Evolutionary conservation across 768 basidiomycete genomes (phyloP).

Genomic region (Amanita rimosa): DNA sequence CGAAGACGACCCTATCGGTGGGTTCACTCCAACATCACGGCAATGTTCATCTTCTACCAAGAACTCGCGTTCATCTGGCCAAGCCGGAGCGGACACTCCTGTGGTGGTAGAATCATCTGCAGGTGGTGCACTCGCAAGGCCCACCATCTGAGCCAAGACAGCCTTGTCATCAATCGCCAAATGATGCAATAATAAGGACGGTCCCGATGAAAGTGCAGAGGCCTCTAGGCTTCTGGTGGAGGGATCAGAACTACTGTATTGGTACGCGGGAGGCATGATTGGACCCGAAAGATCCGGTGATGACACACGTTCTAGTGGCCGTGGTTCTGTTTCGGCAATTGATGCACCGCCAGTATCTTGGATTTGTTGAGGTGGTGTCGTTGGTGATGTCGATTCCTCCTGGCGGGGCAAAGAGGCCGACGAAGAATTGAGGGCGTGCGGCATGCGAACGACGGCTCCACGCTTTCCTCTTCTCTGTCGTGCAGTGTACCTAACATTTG

Average conservation of each 20-base stretch:
- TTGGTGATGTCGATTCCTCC: constrained; percentile 3
- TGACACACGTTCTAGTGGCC: background rate
- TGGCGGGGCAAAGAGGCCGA: background rate
- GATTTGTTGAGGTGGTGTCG: background rate
- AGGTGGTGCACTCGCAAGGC: constrained; percentile 44
- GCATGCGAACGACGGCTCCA: constrained; percentile 12
- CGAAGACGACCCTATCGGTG: constrained; percentile 6
- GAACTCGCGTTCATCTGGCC: constrained; percentile 30
- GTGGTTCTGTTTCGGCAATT: background rate
- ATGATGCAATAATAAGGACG: constrained; percentile 12
- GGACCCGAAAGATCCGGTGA: background rate
- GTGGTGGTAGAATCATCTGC: constrained; percentile 10
- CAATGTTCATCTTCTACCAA: background rate
- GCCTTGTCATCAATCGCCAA: constrained; percentile 58
- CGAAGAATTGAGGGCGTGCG: constrained; percentile 19
- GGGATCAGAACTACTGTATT: constrained; percentile 16
- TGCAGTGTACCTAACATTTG: constrained; percentile 47
- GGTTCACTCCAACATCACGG: background rate
- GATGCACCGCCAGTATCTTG: background rate
- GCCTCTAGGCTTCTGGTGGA: background rate
- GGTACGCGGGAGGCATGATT: constrained; percentile 30
- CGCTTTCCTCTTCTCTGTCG: constrained; percentile 45
- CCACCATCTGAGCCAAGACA: constrained; percentile 39
- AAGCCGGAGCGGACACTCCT: constrained; percentile 37
- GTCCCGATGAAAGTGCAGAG: constrained; percentile 1